Conservation (phyloP, 441 rosid genomes). For the Hura crepitans region DNA sequence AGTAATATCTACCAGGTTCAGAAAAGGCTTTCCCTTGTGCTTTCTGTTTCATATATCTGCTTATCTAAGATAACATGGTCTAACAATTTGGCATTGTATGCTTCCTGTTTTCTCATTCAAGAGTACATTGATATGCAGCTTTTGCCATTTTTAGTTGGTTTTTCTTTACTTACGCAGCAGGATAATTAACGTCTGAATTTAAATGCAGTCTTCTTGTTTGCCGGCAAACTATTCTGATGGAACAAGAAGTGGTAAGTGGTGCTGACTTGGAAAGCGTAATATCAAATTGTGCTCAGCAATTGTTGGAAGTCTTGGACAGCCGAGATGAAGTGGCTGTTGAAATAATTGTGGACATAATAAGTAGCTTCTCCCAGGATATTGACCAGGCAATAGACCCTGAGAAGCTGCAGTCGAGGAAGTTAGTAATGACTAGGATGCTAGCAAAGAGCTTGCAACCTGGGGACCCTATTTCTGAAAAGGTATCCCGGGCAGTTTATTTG, state of each 20-base stretch:
- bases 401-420: conserved; percentile 47
- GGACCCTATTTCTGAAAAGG: conserved; percentile 72
- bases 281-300: conserved; percentile 39
- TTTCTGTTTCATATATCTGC: background rate
- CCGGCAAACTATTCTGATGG: conserved; percentile 64
- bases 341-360: conserved; percentile 50
- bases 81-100: background rate
- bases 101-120: background rate
- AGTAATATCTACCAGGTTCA: conserved; percentile 65
- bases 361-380: conserved; percentile 34
- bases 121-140: background rate
- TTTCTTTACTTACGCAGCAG: background rate
- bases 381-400: conserved; percentile 28
- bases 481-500: conserved; percentile 60
- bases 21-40: background rate
- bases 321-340: conserved; percentile 52
- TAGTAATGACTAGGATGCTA: conserved; percentile 58
- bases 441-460: conserved; percentile 79
- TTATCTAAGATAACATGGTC: background rate
- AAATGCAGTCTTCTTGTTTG: conserved; percentile 69
- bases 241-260: conserved; percentile 37
- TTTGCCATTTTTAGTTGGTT: background rate
- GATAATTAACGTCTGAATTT: background rate
- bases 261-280: conserved; percentile 51
- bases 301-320: conserved; percentile 49